A percentile compares a stretch with the other conserved stretches of the same genome.
phyloP scores from a whole-genome alignment of 805 yeast genomes.

The Alloascoidea africana region DNA sequence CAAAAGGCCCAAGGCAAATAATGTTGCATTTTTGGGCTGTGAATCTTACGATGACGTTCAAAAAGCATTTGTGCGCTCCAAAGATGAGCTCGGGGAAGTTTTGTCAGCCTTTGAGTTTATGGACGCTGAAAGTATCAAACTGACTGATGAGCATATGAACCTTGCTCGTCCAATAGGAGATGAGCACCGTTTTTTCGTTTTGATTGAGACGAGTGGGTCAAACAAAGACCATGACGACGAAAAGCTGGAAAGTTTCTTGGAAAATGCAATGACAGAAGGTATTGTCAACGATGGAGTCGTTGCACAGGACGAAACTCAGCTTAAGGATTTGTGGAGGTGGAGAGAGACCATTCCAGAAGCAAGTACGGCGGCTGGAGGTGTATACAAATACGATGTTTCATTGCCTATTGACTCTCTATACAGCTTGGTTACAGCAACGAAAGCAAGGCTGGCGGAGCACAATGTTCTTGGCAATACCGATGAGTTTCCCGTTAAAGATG shows the following conservation, averaged over 20 bases:
- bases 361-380: constrained; percentile 76
- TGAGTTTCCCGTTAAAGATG: constrained; percentile 67
- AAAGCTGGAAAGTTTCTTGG: constrained; percentile 76
- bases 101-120: constrained; percentile 88
- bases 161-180: constrained; percentile 65
- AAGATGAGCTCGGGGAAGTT: constrained; percentile 66
- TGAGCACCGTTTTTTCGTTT: constrained; percentile 74
- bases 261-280: constrained; percentile 70
- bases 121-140: constrained; percentile 58
- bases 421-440: constrained; percentile 68
- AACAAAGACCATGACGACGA: constrained; percentile 87
- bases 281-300: constrained; percentile 85
- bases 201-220: constrained; percentile 95
- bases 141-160: constrained; percentile 44
- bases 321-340: constrained; percentile 83
- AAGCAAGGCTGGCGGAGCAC: constrained; percentile 37
- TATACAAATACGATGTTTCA: constrained; percentile 93
- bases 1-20: constrained; percentile 69
- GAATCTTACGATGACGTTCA: constrained; percentile 74
- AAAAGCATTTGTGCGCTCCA: constrained; percentile 65
- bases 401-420: constrained; percentile 74
- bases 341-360: constrained; percentile 92
- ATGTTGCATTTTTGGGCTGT: constrained; percentile 80
- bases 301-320: constrained; percentile 89
- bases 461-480: constrained; percentile 51